Evolutionary conservation across 805 yeast species (phyloP), one percentile per base, ranked within the genome.

Genomic region (Metschnikowia lochheadii): DNA sequence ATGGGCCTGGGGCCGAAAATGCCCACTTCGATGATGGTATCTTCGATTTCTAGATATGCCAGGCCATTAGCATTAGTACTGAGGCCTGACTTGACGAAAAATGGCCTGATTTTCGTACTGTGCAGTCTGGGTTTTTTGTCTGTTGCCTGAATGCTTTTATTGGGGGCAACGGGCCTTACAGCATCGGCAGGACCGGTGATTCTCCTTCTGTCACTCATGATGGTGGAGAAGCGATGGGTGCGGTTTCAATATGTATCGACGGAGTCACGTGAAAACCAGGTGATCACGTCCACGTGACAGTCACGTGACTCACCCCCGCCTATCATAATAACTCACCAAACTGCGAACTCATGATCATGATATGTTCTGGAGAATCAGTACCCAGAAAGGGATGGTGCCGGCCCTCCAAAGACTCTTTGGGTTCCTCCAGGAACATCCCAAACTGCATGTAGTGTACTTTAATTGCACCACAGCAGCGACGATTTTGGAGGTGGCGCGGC

Each of bases 1-100:
- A 81, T 83, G 6, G 98, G 97, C 56, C 90, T 77, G 3, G 98
- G 98, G 0, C 98, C 98, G 66, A 83, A 87, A 0, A 92, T 83
- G 3, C 89, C 77, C 1, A 85, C 85, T 49, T 84, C 80, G 5
- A 89, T 67, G 42, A 83, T 78, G 23, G 80, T 79, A 23, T 80
- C 76, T 32, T 80, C 87, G 0, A 75, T 70, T 65, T 91, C 97
- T 18, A 89, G 62, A 57, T 85, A 87, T 2, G 95, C 79, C 18
- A 96, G 89, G 2, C 98, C 97, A 60, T 83, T 83, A 48, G 90
- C 83, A 60, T 86, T 86, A 33, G 81, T 76, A 33, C 87, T 76
- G 34, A 84, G 69, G 5, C 89, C 88, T 6, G 85, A 81, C 58
- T 82, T 76, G 33, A 85, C 66, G 68, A 78, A 89, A 40, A 84